These are phyloP conservation scores for Komagataella ulmi DNA, from an alignment of 805 yeast species.

Conservation along the genomic window DNA sequence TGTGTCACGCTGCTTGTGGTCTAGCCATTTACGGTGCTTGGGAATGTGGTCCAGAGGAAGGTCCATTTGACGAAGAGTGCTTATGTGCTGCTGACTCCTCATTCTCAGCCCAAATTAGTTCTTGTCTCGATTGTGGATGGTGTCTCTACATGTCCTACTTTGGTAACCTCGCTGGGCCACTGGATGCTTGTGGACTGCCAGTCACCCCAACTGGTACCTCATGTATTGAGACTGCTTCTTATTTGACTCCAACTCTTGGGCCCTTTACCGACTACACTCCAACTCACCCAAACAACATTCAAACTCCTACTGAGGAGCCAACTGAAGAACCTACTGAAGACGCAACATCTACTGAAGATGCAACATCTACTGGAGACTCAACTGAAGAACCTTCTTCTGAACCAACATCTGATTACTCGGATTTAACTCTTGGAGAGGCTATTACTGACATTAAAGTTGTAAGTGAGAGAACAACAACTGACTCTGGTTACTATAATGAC, in stretches of 20 bases:
- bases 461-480: not conserved
- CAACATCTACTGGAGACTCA: not conserved
- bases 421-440: not conserved
- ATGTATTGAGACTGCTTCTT: not conserved
- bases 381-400: not conserved
- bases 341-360: not conserved
- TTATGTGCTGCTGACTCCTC: slow-evolving; percentile 6
- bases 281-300: not conserved
- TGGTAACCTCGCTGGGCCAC: slow-evolving; percentile 1
- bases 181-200: slow-evolving; percentile 5
- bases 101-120: slow-evolving; percentile 1
- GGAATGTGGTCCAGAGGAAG: not conserved
- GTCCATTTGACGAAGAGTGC: not conserved
- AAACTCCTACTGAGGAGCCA: not conserved
- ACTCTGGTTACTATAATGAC: not conserved
- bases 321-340: not conserved
- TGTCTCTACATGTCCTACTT: slow-evolving; percentile 4
- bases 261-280: not conserved
- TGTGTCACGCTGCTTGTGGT: slow-evolving; percentile 1
- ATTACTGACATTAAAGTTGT: not conserved
- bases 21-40: not conserved
- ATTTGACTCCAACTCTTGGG: not conserved
- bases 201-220: slow-evolving; percentile 6
- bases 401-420: not conserved
- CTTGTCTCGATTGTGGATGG: slow-evolving; percentile 8